Evolutionary conservation across 345 rosid species (phyloP).

Genomic region (Erucastrum elatum): DNA sequence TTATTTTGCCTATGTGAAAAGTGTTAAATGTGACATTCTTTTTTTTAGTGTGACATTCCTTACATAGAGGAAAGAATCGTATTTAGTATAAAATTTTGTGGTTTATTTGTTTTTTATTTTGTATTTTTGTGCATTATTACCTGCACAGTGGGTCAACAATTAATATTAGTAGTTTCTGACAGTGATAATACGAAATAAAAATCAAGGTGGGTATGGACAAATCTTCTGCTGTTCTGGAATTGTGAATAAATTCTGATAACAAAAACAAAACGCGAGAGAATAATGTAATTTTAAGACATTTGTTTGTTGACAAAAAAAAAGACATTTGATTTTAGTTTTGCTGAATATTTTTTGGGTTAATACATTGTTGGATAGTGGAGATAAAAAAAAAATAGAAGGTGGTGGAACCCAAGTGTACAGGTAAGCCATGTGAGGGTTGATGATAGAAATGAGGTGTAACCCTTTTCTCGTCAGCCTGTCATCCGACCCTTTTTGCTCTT

Average conservation of each 20-base stretch:
- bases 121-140: not conserved
- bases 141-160: not conserved
- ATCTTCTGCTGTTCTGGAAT: conserved; percentile 31
- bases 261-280: conserved; percentile 9
- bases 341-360: not conserved
- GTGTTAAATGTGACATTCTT: no score
- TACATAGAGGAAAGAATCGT: no score
- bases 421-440: conserved; percentile 64
- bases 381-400: conserved; percentile 6
- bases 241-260: conserved; percentile 1
- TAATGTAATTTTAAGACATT: not conserved
- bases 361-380: not conserved
- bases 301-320: no score
- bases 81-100: not conserved
- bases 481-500: conserved; percentile 30
- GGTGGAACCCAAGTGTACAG: conserved; percentile 47
- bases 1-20: no score
- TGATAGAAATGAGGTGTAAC: conserved; percentile 44
- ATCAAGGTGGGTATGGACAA: conserved; percentile 33
- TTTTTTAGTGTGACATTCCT: no score
- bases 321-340: not conserved
- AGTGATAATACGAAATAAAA: conserved; percentile 19
- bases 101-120: not conserved
- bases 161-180: conserved; percentile 4
- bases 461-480: conserved; percentile 53